Conservation (phyloP, 768 basidiomycete species). For the Mycena galopus region DNA sequence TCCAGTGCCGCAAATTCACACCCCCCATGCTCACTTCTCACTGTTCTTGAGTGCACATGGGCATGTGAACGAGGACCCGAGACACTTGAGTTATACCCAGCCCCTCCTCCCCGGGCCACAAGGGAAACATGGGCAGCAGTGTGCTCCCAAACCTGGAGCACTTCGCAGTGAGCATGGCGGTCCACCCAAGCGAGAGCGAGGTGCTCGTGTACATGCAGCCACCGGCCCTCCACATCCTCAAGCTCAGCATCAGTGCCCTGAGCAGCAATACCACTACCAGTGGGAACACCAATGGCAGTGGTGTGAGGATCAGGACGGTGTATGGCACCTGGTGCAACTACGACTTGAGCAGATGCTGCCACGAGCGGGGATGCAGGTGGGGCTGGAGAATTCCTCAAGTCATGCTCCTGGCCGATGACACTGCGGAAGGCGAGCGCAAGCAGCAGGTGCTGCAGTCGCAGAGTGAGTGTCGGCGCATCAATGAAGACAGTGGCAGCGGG, state of each 20-base stretch:
- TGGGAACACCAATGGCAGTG: too few relatives aligned
- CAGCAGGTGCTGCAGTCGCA: conserved; percentile 70
- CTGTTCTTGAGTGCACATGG: too few relatives aligned
- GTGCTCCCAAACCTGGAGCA: not conserved
- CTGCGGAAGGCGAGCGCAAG: conserved; percentile 34
- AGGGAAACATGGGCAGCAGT: too few relatives aligned
- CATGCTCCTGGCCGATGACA: conserved; percentile 31
- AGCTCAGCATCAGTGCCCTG: conserved; percentile 31
- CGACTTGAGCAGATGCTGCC: not conserved
- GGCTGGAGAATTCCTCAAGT: too few relatives aligned
- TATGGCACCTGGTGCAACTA: not conserved
- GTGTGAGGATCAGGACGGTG: not conserved
- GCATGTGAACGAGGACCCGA: too few relatives aligned
- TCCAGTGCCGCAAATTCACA: too few relatives aligned
- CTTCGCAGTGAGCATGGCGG: not conserved
- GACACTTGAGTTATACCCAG: too few relatives aligned
- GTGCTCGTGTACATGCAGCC: conserved; percentile 13
- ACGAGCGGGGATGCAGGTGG: too few relatives aligned
- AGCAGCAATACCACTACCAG: too few relatives aligned
- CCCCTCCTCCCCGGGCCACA: too few relatives aligned
- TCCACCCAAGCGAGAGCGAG: not conserved
- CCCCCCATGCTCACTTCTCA: too few relatives aligned
- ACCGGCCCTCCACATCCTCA: not conserved
- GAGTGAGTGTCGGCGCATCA: conserved; percentile 77
- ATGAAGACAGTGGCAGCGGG: conserved; percentile 58